These are phyloP conservation scores for Corylus americana DNA, from an alignment of 306 rosid genomes.

Conservation along the genomic window DNA sequence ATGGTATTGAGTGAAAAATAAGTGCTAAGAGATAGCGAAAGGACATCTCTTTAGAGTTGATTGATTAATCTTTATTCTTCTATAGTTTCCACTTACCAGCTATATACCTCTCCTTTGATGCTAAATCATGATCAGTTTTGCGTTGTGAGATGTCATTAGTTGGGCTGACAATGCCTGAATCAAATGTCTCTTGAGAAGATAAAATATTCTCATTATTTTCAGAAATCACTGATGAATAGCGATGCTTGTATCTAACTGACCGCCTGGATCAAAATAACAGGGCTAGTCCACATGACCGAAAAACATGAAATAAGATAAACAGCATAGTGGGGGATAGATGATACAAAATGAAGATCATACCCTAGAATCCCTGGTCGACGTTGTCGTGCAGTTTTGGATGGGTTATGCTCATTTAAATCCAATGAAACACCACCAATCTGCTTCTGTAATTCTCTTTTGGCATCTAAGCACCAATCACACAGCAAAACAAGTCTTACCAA, in stretches of 20 bases:
- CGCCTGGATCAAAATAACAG: conserved; percentile 47
- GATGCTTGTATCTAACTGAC: conserved; percentile 59
- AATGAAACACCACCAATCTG: conserved; percentile 43
- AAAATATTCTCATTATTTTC: conserved; percentile 33
- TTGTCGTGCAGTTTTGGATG: conserved; percentile 39
- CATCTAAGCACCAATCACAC: conserved; percentile 54
- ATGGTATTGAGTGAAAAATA: not conserved
- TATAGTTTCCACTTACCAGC: conserved; percentile 41
- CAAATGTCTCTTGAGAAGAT: conserved; percentile 52
- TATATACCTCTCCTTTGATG: conserved; percentile 35
- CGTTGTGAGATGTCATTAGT: conserved; percentile 29
- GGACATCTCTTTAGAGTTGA: not conserved
- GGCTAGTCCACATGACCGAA: conserved; percentile 26
- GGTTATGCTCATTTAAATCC: conserved; percentile 43
- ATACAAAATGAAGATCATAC: conserved; percentile 32
- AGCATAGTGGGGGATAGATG: conserved; percentile 8
- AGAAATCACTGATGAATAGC: conserved; percentile 35
- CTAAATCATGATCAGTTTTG: conserved; percentile 27
- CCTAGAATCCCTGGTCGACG: conserved; percentile 74
- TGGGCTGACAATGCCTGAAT: conserved; percentile 36
- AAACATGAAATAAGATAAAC: conserved; percentile 2
- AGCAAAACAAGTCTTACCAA: conserved; percentile 19
- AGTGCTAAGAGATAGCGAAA: not conserved
- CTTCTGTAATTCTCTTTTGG: conserved; percentile 71
- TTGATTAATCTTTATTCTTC: not conserved